Evolutionary conservation across 202 grass and related monocot genomes (phyloP).

Genomic region (Zoysia matrella): DNA sequence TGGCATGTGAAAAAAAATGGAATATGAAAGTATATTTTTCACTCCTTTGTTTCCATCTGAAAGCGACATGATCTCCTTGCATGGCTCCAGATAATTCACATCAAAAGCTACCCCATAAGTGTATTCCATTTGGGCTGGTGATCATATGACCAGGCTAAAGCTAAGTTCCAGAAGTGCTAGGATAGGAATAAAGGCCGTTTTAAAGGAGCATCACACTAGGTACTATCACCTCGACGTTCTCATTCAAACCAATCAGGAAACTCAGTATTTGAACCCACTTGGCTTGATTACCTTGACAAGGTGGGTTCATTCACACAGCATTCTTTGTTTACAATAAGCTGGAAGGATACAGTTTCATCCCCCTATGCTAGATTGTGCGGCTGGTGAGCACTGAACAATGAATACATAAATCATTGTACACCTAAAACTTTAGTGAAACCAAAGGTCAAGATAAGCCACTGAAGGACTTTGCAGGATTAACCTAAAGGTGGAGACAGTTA

Average conservation of each 20-base stretch:
- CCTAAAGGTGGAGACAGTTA: not conserved
- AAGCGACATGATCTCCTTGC: not conserved
- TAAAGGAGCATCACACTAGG: not conserved
- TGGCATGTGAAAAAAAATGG: not conserved
- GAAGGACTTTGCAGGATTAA: not conserved
- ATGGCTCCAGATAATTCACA: not conserved
- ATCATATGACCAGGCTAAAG: not conserved
- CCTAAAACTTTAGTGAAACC: not conserved
- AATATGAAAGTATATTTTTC: not conserved
- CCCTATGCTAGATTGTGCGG: not conserved
- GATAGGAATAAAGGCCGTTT: not conserved
- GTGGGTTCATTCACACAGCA: not conserved
- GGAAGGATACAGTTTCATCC: not conserved
- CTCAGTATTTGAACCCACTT: not conserved
- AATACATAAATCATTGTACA: not conserved
- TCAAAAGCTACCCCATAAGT: not conserved
- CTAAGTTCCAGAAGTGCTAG: not conserved
- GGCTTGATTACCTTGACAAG: not conserved
- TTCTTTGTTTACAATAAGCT: slow-evolving; percentile 7
- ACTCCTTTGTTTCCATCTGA: not conserved
- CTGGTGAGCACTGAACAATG: not conserved
- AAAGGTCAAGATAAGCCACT: not conserved
- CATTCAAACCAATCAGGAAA: not conserved
- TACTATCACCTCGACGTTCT: not conserved
- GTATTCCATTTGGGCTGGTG: not conserved